A percentile compares a stretch with the other conserved stretches of the same genome.
Conservation (phyloP, 345 rosid genomes). For the Leavenworthia alabamica region DNA sequence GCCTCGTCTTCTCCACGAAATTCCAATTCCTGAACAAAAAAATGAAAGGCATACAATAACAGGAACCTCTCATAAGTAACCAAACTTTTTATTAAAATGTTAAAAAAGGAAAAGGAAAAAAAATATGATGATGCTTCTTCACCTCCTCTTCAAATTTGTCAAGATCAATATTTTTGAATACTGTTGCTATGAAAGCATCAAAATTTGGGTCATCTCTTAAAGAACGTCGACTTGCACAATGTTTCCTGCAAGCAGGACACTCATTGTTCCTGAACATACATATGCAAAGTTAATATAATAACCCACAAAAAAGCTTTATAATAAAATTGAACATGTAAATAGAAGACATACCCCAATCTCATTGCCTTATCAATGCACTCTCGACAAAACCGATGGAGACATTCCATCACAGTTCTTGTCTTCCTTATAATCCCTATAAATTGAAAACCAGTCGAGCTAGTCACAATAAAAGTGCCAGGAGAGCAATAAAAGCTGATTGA, state of each 20-base stretch:
- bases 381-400: constrained; percentile 90
- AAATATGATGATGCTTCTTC: constrained; percentile 16
- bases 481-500: neutral
- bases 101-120: neutral
- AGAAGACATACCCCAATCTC: constrained; percentile 76
- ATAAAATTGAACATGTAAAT: constrained; percentile 10
- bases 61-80: constrained; percentile 10
- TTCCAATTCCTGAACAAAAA: constrained; percentile 57
- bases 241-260: constrained; percentile 98
- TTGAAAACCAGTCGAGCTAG: neutral
- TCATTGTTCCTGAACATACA: constrained; percentile 73
- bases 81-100: neutral
- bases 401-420: constrained; percentile 92
- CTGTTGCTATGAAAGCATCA: constrained; percentile 79
- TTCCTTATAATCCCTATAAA: constrained; percentile 82
- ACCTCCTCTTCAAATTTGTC: constrained; percentile 82
- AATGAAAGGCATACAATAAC: constrained; percentile 11
- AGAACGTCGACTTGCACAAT: constrained; percentile 95
- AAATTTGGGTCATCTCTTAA: constrained; percentile 89
- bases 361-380: constrained; percentile 97
- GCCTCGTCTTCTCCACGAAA: constrained; percentile 79
- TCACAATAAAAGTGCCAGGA: neutral
- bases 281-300: neutral
- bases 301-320: neutral
- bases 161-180: constrained; percentile 76